A percentile compares a stretch with the other conserved stretches of the same genome.
Conservation (phyloP, 805 yeast genomes). For the Blastobotrys mokoenaii region DNA sequence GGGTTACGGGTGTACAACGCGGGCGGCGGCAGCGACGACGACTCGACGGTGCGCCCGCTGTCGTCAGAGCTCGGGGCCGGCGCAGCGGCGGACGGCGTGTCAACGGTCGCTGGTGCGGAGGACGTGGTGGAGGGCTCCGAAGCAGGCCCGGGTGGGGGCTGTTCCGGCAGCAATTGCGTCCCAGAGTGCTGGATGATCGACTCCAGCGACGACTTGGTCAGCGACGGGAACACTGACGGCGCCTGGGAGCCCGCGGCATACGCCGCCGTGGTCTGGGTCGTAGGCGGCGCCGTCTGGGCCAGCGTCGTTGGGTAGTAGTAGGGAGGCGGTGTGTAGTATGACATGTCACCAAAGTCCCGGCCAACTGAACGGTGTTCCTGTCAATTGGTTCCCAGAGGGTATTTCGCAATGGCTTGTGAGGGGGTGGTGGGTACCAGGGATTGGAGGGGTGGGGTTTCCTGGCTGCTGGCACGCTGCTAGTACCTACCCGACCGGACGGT, state of each 20-base stretch:
- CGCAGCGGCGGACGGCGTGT: too few relatives aligned
- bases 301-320: neutral
- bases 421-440: neutral
- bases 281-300: neutral
- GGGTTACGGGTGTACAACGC: too few relatives aligned
- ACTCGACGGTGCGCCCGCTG: too few relatives aligned
- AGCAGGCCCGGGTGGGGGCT: neutral
- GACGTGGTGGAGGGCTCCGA: neutral
- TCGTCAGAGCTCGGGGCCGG: too few relatives aligned
- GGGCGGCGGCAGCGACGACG: too few relatives aligned
- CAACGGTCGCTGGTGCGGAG: too few relatives aligned
- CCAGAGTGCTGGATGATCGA: neutral
- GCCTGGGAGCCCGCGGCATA: neutral
- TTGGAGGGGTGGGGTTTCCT: neutral
- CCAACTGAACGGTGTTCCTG: too few relatives aligned
- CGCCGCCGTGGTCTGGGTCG: neutral
- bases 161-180: neutral
- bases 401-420: too few relatives aligned
- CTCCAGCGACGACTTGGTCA: conserved; percentile 6
- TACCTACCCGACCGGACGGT: too few relatives aligned
- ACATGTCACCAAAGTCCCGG: neutral
- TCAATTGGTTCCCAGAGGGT: too few relatives aligned
- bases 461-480: neutral
- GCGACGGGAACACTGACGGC: neutral
- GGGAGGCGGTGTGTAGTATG: neutral